Conservation (phyloP, 192 early-diverging fungal genomes). For the Funneliformis geosporum region DNA sequence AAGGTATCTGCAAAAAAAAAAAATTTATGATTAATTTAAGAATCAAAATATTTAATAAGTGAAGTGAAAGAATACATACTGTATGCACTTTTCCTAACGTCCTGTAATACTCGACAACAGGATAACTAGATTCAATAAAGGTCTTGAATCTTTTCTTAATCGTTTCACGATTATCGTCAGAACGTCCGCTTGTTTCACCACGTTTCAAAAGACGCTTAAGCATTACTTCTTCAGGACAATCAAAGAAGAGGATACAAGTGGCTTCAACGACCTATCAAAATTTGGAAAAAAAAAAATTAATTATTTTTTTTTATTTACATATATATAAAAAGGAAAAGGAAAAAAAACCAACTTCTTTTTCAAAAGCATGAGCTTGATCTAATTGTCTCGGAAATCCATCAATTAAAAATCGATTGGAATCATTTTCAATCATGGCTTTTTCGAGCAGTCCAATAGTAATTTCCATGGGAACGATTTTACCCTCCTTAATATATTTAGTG, state of each 20-base stretch:
- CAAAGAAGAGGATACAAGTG: slow-evolving; percentile 86
- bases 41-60: neutral
- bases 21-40: neutral
- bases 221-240: slow-evolving; percentile 93
- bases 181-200: slow-evolving; percentile 90
- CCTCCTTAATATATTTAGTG: slow-evolving; percentile 88
- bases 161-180: slow-evolving; percentile 94
- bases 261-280: slow-evolving; percentile 59
- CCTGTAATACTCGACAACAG: slow-evolving; percentile 84
- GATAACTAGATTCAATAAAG: slow-evolving; percentile 85
- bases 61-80: neutral
- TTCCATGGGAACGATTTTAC: slow-evolving; percentile 93
- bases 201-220: slow-evolving; percentile 87
- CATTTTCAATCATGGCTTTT: slow-evolving; percentile 77
- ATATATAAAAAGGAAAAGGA: neutral
- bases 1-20: neutral
- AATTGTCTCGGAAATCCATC: slow-evolving; percentile 96
- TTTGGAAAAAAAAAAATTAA: neutral
- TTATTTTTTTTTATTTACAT: neutral
- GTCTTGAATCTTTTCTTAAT: slow-evolving; percentile 94
- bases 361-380: slow-evolving; percentile 93
- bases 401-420: slow-evolving; percentile 78
- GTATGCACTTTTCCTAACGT: slow-evolving; percentile 79
- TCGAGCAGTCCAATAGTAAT: slow-evolving; percentile 92
- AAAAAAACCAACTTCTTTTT: slow-evolving; percentile 69